Evolutionary conservation across 306 rosid species (phyloP), one percentile per base, ranked within the genome.

Genomic region (Aeschynomene evenia): DNA sequence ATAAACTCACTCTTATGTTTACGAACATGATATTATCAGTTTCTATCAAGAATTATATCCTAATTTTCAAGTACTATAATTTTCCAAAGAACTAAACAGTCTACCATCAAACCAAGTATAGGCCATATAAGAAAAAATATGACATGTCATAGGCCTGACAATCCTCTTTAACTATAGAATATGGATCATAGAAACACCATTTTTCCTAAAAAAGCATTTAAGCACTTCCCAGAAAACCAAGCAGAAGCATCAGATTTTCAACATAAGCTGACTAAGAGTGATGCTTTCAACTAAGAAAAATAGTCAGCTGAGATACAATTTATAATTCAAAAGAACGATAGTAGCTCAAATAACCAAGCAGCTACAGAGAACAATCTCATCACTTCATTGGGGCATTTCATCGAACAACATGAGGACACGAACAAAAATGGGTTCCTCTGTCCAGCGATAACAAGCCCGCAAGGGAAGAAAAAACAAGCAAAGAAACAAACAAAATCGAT

Each of bases 321-420:
- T 3, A 36, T 36, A 65, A 65, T 46, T 33, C 28, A 49, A 31
- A 68, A 66, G 49, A 67, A 58, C 13, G 43, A 69, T 15, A n/a
- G 6, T 37, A 39, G 64, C 21, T 55, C 56, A 56, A 70, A 19
- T 57, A 69, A 55, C 14, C 33, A 31, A 42, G 65, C 15, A 53
- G 43, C 72, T 4, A 33, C 31, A 34, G 15, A 9, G 11, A 49
- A 48, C 4, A 46, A 33, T 9, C 2, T 21, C 2, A 49, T 34
- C 36, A 51, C 9, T 63, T 62, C 31, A 18, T 40, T 51, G 46
- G 4, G 23, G 18, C 77, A 63, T 73, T 72, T 52, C 64, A 73
- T 63, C 71, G 22, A 73, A 63, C 71, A 73, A 9, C 11, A 12
- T 14, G 14, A 73, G 63, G 37, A 11, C 64, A 51, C 5, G 51